These are phyloP conservation scores for Melanogaster broomeanus DNA, from an alignment of 768 basidiomycete genomes.

Conservation along the genomic window DNA sequence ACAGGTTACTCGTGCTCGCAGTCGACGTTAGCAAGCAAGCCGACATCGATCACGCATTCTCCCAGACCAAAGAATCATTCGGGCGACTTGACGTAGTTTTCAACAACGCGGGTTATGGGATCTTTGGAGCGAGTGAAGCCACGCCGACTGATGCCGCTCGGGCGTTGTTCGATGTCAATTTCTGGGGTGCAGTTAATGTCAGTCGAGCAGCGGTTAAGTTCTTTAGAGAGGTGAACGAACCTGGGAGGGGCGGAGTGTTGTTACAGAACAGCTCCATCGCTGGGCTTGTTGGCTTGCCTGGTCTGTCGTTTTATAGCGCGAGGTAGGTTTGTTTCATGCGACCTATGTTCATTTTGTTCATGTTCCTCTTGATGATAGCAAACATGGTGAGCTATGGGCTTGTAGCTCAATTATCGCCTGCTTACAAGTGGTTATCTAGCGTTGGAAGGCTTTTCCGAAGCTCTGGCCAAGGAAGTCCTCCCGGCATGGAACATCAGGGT, in stretches of 20 bases:
- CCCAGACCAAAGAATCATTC: slow-evolving; percentile 5
- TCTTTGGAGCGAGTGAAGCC: slow-evolving; percentile 27
- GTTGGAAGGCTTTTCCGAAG: slow-evolving; percentile 35
- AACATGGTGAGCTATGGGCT: slow-evolving; percentile 15
- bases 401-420: background rate
- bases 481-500: slow-evolving; percentile 44
- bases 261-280: slow-evolving; percentile 36
- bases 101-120: slow-evolving; percentile 17
- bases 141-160: slow-evolving; percentile 16
- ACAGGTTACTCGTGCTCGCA: slow-evolving; percentile 14
- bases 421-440: slow-evolving; percentile 16
- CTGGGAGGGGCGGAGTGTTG: slow-evolving; percentile 33
- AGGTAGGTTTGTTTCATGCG: slow-evolving; percentile 2
- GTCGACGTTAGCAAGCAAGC: slow-evolving; percentile 14
- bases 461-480: slow-evolving; percentile 36
- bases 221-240: slow-evolving; percentile 38
- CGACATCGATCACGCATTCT: slow-evolving; percentile 13
- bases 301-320: slow-evolving; percentile 19
- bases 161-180: slow-evolving; percentile 27
- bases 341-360: slow-evolving; percentile 11
- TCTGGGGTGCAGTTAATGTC: slow-evolving; percentile 31
- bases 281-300: slow-evolving; percentile 22
- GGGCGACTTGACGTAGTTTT: slow-evolving; percentile 19
- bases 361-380: background rate
- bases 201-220: slow-evolving; percentile 25